phyloP scores from a whole-genome alignment of 352 stramenopile genomes.

The Blastocystis sp. region DNA sequence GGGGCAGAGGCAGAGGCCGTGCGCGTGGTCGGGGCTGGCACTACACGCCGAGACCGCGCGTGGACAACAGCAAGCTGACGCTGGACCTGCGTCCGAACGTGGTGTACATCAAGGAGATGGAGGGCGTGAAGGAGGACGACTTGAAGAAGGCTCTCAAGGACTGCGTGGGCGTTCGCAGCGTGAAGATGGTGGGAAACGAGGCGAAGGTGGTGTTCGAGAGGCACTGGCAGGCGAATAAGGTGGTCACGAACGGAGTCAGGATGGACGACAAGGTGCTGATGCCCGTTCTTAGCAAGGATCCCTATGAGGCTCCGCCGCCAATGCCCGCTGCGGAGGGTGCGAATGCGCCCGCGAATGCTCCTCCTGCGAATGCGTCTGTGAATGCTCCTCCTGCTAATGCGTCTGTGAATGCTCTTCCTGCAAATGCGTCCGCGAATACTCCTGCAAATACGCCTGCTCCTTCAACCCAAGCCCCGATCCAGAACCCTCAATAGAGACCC shows the following conservation, averaged over 20 bases:
- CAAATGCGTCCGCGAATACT: too few species aligned
- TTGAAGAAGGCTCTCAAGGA: constrained; percentile 16
- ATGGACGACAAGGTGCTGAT: constrained; percentile 17
- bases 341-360: background rate
- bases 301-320: background rate
- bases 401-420: too few species aligned
- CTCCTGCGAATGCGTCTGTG: background rate
- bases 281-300: background rate
- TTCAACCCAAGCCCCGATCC: too few species aligned
- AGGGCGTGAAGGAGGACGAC: constrained; percentile 13
- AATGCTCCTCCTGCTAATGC: background rate
- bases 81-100: constrained; percentile 48
- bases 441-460: too few species aligned
- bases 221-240: constrained; percentile 44
- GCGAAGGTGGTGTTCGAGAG: constrained; percentile 25
- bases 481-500: too few species aligned
- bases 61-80: constrained; percentile 6
- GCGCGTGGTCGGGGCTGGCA: background rate
- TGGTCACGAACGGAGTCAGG: background rate
- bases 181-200: background rate
- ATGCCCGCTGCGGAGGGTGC: background rate
- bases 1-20: background rate
- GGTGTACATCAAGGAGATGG: constrained; percentile 15
- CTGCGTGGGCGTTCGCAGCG: background rate
- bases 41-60: background rate